Conservation (phyloP, 495 filamentous ascomycete species). For the Neurospora sp. region DNA sequence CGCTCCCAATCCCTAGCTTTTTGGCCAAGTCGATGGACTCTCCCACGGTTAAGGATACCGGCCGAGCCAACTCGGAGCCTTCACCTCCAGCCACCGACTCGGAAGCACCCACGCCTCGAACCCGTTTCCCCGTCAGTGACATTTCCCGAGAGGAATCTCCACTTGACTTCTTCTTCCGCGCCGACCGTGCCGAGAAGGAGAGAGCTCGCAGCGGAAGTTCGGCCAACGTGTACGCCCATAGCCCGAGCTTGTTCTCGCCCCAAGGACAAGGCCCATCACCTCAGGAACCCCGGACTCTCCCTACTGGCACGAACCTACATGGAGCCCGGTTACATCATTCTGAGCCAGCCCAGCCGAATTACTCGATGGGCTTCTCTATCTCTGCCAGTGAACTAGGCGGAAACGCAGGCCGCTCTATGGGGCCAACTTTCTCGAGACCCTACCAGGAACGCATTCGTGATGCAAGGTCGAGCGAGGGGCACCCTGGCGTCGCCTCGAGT, state of each 20-base stretch:
- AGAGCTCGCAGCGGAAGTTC: slow-evolving; percentile 42
- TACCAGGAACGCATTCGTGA: slow-evolving; percentile 57
- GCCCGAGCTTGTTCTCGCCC: slow-evolving; percentile 26
- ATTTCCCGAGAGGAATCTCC: slow-evolving; percentile 54
- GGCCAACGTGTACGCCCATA: slow-evolving; percentile 17
- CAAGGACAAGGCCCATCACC: slow-evolving; percentile 22
- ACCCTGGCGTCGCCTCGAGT: neutral
- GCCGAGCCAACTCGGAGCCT: slow-evolving; percentile 21
- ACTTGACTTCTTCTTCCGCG: slow-evolving; percentile 80
- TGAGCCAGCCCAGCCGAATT: slow-evolving; percentile 18
- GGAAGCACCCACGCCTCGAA: slow-evolving; percentile 31
- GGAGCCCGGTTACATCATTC: slow-evolving; percentile 12
- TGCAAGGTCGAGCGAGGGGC: slow-evolving; percentile 25
- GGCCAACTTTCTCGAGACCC: slow-evolving; percentile 57
- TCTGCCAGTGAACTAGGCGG: slow-evolving; percentile 61
- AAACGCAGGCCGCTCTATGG: slow-evolving; percentile 39
- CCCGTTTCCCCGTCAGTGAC: slow-evolving; percentile 10
- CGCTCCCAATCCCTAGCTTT: slow-evolving; percentile 89
- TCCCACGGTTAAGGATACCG: slow-evolving; percentile 25
- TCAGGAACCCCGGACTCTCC: slow-evolving; percentile 25
- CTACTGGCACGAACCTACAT: slow-evolving; percentile 16
- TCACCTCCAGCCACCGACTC: slow-evolving; percentile 33
- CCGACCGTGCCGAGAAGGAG: slow-evolving; percentile 67
- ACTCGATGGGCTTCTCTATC: slow-evolving; percentile 50
- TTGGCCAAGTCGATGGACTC: slow-evolving; percentile 71